phyloP scores from a whole-genome alignment of 148 eudicot species.

The Agrostemma githago region DNA sequence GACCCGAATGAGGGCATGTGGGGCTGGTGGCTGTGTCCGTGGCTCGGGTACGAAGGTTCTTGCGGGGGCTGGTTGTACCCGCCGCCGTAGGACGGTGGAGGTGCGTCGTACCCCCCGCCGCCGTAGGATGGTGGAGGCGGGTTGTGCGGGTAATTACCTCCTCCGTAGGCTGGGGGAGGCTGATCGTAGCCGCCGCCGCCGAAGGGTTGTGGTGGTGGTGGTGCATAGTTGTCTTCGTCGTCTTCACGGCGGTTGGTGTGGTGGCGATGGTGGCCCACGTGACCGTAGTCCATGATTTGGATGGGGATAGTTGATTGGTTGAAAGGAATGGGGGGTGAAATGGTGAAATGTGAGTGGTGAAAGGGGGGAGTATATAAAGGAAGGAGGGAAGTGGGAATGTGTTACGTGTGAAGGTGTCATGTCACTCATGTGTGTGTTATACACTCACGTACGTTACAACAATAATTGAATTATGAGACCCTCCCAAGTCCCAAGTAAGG shows the following conservation, averaged over 20 bases:
- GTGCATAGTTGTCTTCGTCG: slow-evolving; percentile 14
- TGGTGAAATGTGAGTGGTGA: background rate
- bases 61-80: too few relatives aligned
- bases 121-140: slow-evolving; percentile 4
- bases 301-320: background rate
- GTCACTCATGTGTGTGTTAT: too few relatives aligned
- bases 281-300: slow-evolving; percentile 7
- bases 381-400: too few relatives aligned
- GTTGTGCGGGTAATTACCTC: too few relatives aligned
- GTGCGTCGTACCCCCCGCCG: slow-evolving; percentile 25
- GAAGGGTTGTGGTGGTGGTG: background rate
- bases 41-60: too few relatives aligned
- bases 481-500: too few relatives aligned
- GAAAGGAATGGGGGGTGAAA: too few relatives aligned
- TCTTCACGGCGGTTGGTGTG: slow-evolving; percentile 25
- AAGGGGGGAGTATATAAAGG: background rate
- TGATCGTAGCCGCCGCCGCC: background rate
- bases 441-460: background rate
- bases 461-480: background rate
- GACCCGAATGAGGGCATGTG: slow-evolving; percentile 44
- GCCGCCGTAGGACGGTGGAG: slow-evolving; percentile 15
- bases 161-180: slow-evolving; percentile 6
- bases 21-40: slow-evolving; percentile 19
- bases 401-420: too few relatives aligned
- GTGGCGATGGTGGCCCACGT: slow-evolving; percentile 20